Conservation (phyloP, 2,329 filamentous ascomycete species). For the Xylaria digitata region DNA sequence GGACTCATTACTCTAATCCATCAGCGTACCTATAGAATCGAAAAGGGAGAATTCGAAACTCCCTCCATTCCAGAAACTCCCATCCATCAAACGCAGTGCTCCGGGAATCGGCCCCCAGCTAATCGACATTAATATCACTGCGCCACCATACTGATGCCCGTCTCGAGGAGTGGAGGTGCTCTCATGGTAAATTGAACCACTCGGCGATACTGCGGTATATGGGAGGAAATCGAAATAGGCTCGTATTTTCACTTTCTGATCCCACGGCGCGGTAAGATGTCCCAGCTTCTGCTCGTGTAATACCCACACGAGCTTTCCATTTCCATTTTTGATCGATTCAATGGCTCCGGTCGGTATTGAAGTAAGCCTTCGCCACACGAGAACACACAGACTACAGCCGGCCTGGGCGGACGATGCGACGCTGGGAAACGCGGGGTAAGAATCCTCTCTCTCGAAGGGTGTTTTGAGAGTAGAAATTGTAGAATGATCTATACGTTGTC, state of each 20-base stretch:
- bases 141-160: conserved; percentile 15
- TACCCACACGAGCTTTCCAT: conserved; percentile 14
- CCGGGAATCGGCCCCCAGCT: conserved; percentile 16
- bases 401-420: conserved; percentile 18
- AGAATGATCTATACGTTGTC: not conserved
- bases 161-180: not conserved
- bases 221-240: conserved; percentile 15
- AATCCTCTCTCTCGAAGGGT: conserved; percentile 8
- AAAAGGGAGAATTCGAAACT: conserved; percentile 10
- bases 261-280: conserved; percentile 2
- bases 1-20: not conserved
- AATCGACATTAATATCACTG: not conserved
- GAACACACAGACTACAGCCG: conserved; percentile 18
- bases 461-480: conserved; percentile 6
- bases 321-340: not conserved
- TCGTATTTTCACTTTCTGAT: conserved; percentile 15
- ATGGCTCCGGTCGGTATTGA: not conserved
- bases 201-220: not conserved
- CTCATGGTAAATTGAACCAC: not conserved
- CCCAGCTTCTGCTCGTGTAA: not conserved
- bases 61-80: conserved; percentile 20
- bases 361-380: conserved; percentile 18
- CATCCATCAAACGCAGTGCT: conserved; percentile 16
- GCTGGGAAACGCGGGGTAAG: conserved; percentile 4
- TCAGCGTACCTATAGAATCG: no score